Percentiles rank a stretch among this genome's conserved stretches.
Evolutionary conservation across 371 early-diverging fungal species (phyloP).

Genomic region (Mortierella sp.): DNA sequence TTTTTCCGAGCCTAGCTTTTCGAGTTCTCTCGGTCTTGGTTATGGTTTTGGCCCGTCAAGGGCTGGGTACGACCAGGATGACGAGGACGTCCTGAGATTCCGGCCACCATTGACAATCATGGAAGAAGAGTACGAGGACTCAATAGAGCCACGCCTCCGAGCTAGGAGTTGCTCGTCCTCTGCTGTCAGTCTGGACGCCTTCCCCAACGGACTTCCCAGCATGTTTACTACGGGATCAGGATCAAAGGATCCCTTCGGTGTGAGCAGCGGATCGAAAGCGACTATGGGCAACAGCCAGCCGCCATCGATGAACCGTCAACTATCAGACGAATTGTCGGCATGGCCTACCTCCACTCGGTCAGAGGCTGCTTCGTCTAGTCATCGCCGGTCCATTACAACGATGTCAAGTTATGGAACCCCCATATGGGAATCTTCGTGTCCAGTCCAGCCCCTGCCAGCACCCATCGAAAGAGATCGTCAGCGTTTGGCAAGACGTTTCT

Average conservation of each 20-base stretch:
- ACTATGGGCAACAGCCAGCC: slow-evolving; percentile 5
- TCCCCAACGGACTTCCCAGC: slow-evolving; percentile 14
- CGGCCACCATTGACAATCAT: slow-evolving; percentile 20
- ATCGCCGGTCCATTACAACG: slow-evolving; percentile 30
- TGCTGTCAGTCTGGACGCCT: slow-evolving; percentile 23
- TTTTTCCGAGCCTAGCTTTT: slow-evolving; percentile 28
- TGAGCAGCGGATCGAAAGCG: background rate
- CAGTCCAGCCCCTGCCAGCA: background rate
- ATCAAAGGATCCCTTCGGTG: slow-evolving; percentile 10
- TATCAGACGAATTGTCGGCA: slow-evolving; percentile 9
- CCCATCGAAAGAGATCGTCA: slow-evolving; percentile 27
- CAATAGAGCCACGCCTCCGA: slow-evolving; percentile 30
- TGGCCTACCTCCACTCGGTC: background rate
- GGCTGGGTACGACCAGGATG: slow-evolving; percentile 17
- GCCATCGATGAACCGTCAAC: slow-evolving; percentile 11
- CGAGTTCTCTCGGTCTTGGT: background rate
- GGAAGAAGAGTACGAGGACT: slow-evolving; percentile 41
- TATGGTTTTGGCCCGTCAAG: background rate
- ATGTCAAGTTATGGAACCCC: slow-evolving; percentile 19
- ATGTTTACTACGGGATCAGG: slow-evolving; percentile 3
- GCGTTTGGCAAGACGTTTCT: slow-evolving; percentile 32
- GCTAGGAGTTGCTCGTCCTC: slow-evolving; percentile 44
- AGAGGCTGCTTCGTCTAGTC: background rate
- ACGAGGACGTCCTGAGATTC: slow-evolving; percentile 9
- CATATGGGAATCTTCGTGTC: slow-evolving; percentile 28